Conservation (phyloP, 2,329 filamentous ascomycete species). For the Scytalidium sp. region DNA sequence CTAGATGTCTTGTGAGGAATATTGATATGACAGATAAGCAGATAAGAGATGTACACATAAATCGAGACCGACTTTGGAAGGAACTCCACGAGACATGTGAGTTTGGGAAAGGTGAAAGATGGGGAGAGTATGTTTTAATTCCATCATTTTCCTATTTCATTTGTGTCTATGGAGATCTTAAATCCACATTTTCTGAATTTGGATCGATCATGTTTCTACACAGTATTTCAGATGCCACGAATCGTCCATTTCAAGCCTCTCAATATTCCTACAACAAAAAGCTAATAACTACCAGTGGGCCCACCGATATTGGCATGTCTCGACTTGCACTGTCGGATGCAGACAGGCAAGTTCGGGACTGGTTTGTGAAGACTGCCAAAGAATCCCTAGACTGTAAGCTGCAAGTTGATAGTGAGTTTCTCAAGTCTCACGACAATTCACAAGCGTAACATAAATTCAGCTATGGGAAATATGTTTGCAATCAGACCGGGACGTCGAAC, state of each 20-base stretch:
- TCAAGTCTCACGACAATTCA: not conserved
- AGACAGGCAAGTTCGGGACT: slow-evolving; percentile 70
- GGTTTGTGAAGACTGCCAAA: slow-evolving; percentile 66
- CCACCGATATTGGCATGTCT: slow-evolving; percentile 72
- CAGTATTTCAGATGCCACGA: too few relatives aligned
- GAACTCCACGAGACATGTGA: slow-evolving; percentile 64
- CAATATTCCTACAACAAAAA: not conserved
- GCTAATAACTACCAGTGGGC: slow-evolving; percentile 30
- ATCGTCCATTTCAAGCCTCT: too few relatives aligned
- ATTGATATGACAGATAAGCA: slow-evolving; percentile 43
- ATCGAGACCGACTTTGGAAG: slow-evolving; percentile 57
- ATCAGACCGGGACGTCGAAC: slow-evolving; percentile 60
- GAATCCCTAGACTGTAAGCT: slow-evolving; percentile 61
- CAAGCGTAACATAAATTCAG: not conserved
- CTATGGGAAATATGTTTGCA: slow-evolving; percentile 65
- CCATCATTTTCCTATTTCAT: not conserved
- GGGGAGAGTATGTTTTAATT: slow-evolving; percentile 58
- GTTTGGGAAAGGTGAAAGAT: slow-evolving; percentile 64
- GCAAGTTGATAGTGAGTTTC: slow-evolving; percentile 69
- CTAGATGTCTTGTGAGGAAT: slow-evolving; percentile 13
- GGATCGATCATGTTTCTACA: too few relatives aligned
- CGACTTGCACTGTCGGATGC: slow-evolving; percentile 68
- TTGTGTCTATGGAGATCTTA: not conserved
- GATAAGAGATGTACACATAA: slow-evolving; percentile 51
- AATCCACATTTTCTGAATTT: not conserved